A percentile compares a stretch with the other conserved stretches of the same genome.
phyloP scores from a whole-genome alignment of 2,329 filamentous ascomycete genomes.

The Nemania serpens region DNA sequence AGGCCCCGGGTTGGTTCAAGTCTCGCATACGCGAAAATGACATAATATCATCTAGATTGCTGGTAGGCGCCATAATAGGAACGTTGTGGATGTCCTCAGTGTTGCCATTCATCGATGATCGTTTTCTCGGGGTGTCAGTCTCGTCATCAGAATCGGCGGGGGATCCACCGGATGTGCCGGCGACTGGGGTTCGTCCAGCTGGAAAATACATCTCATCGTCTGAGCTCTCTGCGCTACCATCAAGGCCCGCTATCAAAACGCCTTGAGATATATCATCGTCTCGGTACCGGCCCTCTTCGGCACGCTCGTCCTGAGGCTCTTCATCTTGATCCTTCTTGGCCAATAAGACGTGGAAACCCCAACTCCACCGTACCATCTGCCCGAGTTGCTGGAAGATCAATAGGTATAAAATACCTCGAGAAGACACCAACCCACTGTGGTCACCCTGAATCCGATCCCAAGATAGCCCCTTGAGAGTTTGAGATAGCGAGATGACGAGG shows the following conservation, averaged over 20 bases:
- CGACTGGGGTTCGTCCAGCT: conserved; percentile 60
- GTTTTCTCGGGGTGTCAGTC: conserved; percentile 33
- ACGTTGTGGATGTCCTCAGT: conserved; percentile 29
- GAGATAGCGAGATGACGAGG: conserved; percentile 88
- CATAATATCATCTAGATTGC: conserved; percentile 59
- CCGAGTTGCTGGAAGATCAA: conserved; percentile 98
- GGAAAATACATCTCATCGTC: conserved; percentile 59
- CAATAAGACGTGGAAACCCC: conserved; percentile 95
- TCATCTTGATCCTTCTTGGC: conserved; percentile 78
- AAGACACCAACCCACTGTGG: conserved; percentile 92
- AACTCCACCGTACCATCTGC: conserved; percentile 94
- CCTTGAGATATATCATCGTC: conserved; percentile 51
- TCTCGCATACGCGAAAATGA: conserved; percentile 64
- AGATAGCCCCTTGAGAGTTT: conserved; percentile 88
- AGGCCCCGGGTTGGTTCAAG: conserved; percentile 47
- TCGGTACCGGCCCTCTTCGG: conserved; percentile 64
- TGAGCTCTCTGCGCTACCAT: conserved; percentile 44
- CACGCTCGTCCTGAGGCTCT: conserved; percentile 61
- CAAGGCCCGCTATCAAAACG: conserved; percentile 52
- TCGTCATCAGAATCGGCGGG: conserved; percentile 56
- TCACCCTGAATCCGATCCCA: conserved; percentile 92
- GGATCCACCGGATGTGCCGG: conserved; percentile 54
- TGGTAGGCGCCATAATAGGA: conserved; percentile 44
- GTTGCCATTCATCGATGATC: conserved; percentile 39
- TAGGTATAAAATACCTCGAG: conserved; percentile 91